Conservation (phyloP, 768 basidiomycete genomes). For the Mycena filopes region DNA sequence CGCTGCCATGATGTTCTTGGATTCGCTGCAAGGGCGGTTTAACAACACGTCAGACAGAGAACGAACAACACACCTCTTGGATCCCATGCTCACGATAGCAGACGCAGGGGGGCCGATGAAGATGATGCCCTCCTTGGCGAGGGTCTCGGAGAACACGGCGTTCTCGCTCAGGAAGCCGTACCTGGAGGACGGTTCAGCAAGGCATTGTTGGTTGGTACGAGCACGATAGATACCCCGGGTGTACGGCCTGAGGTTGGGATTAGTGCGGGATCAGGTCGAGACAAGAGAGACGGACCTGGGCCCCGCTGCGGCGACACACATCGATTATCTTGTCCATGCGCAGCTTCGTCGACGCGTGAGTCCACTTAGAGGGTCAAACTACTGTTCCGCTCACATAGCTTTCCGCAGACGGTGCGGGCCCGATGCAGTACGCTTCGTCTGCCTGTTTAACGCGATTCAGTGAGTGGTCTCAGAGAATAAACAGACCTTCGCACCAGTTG, state of each 20-base stretch:
- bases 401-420: constrained; percentile 88
- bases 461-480: not conserved
- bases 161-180: constrained; percentile 96
- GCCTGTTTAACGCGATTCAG: constrained; percentile 53
- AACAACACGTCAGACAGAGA: not conserved
- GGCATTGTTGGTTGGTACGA: not conserved
- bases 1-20: constrained; percentile 95
- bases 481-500: constrained; percentile 62
- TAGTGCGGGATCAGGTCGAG: constrained; percentile 8
- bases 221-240: constrained; percentile 76
- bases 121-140: constrained; percentile 82
- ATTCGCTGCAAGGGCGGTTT: constrained; percentile 69
- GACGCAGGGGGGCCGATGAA: constrained; percentile 92
- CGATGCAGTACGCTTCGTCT: constrained; percentile 93
- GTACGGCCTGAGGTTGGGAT: constrained; percentile 72
- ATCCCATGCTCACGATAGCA: constrained; percentile 95
- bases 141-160: constrained; percentile 77
- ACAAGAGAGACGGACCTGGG: constrained; percentile 69
- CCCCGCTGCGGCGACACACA: constrained; percentile 82
- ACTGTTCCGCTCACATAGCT: constrained; percentile 80
- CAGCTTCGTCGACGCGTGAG: constrained; percentile 57
- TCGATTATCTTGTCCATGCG: constrained; percentile 90
- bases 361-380: not conserved
- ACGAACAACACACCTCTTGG: constrained; percentile 74
- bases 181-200: constrained; percentile 44